phyloP scores from a whole-genome alignment of 1,139 yeast genomes.

The Sugiyamaella neomexicana region DNA sequence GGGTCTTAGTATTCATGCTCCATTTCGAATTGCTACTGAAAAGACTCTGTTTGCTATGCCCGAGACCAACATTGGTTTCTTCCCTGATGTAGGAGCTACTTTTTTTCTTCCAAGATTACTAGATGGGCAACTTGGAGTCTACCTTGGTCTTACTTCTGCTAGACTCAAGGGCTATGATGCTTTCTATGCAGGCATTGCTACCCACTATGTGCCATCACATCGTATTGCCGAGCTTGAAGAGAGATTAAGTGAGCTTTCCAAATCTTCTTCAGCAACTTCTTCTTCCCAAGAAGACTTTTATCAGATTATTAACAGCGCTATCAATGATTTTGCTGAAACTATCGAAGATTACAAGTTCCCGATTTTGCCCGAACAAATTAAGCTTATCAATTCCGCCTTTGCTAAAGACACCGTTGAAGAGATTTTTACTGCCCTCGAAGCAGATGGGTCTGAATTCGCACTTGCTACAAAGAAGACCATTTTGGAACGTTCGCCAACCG shows the following conservation, averaged over 20 bases:
- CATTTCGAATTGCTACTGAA: constrained; percentile 90
- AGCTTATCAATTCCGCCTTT: constrained; percentile 69
- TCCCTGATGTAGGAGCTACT: constrained; percentile 94
- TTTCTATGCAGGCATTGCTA: constrained; percentile 79
- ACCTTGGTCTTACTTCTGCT: constrained; percentile 84
- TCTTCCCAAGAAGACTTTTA: constrained; percentile 39
- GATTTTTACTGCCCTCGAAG: constrained; percentile 56
- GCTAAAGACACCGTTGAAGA: constrained; percentile 58
- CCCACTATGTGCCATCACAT: constrained; percentile 78
- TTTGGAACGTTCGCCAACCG: constrained; percentile 65
- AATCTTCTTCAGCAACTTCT: constrained; percentile 32
- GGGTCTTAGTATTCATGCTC: constrained; percentile 88
- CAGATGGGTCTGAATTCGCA: constrained; percentile 71
- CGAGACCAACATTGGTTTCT: constrained; percentile 94
- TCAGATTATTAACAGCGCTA: constrained; percentile 63
- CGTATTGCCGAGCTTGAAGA: constrained; percentile 60
- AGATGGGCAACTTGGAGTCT: constrained; percentile 81
- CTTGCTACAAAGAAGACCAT: constrained; percentile 55
- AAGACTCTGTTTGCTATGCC: constrained; percentile 95
- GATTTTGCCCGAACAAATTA: constrained; percentile 56
- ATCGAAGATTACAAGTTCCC: constrained; percentile 66
- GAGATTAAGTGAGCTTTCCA: constrained; percentile 55
- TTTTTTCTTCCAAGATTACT: constrained; percentile 81
- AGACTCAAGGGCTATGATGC: constrained; percentile 75
- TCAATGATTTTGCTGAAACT: constrained; percentile 74